Evolutionary conservation across 345 rosid species (phyloP).

Genomic region (Bruguiera parviflora): DNA sequence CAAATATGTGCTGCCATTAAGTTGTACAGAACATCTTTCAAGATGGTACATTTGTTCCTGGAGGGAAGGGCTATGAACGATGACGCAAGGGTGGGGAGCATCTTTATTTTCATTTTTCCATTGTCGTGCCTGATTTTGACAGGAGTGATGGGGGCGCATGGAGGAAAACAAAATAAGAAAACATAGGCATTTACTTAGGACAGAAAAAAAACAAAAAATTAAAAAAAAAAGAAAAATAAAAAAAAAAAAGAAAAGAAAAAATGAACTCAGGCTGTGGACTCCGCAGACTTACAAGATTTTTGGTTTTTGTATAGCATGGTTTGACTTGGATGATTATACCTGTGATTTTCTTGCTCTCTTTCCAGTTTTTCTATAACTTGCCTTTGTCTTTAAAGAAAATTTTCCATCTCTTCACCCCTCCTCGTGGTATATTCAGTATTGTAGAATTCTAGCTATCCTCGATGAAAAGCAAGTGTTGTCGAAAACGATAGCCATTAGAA

Average conservation of each 20-base stretch:
- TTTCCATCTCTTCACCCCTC: no score
- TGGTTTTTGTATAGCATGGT: constrained; percentile 33
- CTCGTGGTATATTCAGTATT: no score
- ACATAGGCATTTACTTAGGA: constrained; percentile 17
- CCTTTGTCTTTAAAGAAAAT: no score
- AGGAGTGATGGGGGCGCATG: constrained; percentile 23
- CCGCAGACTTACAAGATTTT: constrained; percentile 16
- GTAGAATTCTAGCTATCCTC: no score
- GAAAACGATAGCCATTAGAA: no score
- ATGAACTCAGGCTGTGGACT: constrained; percentile 13
- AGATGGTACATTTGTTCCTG: constrained; percentile 14
- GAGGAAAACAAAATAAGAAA: constrained; percentile 23
- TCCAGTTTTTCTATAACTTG: background rate
- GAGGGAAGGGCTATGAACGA: background rate
- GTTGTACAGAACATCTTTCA: background rate
- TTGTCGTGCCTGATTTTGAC: constrained; percentile 24
- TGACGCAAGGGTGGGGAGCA: constrained; percentile 13
- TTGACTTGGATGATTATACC: constrained; percentile 14
- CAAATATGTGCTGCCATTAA: background rate
- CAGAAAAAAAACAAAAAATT: no score
- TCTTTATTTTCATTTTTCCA: constrained; percentile 9
- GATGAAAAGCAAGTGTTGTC: no score
- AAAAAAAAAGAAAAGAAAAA: background rate
- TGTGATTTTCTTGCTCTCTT: background rate
- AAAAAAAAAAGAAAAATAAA: background rate